Conservation (phyloP, 2,329 filamentous ascomycete genomes). For the Podosphaera aphanis region DNA sequence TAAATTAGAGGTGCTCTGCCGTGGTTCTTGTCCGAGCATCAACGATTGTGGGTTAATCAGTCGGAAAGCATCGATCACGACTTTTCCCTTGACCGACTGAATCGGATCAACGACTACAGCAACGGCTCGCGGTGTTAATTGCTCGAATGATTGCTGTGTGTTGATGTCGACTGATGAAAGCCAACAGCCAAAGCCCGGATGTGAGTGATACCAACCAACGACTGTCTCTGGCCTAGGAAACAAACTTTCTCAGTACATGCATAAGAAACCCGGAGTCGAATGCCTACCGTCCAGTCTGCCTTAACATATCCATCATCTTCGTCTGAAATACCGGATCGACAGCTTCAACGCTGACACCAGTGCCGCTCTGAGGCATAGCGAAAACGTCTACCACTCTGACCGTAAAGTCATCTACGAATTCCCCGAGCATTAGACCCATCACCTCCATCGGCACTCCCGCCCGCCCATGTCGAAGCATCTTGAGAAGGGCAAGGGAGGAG, state of each 20-base stretch:
- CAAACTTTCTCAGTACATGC: conserved; percentile 3
- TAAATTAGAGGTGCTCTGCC: conserved; percentile 92
- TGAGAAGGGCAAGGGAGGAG: conserved; percentile 83
- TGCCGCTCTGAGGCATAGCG: conserved; percentile 97
- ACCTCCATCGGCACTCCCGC: conserved; percentile 99
- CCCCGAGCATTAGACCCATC: conserved; percentile 96
- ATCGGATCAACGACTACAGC: conserved; percentile 97
- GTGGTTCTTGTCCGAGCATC: conserved; percentile 92
- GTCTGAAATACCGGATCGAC: conserved; percentile 98
- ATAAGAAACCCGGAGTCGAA: not conserved
- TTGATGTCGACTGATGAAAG: conserved; percentile 98
- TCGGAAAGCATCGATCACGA: conserved; percentile 96
- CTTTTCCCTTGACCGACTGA: conserved; percentile 97
- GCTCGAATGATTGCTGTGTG: conserved; percentile 98
- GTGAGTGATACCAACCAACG: conserved; percentile 98
- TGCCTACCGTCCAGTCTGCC: conserved; percentile 72
- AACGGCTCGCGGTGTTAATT: conserved; percentile 85
- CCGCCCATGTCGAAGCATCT: conserved; percentile 95
- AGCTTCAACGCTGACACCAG: conserved; percentile 91
- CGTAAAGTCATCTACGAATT: conserved; percentile 97
- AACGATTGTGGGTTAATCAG: conserved; percentile 94
- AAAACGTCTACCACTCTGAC: conserved; percentile 97
- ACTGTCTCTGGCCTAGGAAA: conserved; percentile 65
- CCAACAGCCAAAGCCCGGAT: conserved; percentile 98
- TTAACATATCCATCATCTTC: conserved; percentile 99